A percentile compares a stretch with the other conserved stretches of the same genome.
These are phyloP conservation scores for Ustilago lituana DNA, from an alignment of 1,284 basidiomycete genomes.

Conservation along the genomic window DNA sequence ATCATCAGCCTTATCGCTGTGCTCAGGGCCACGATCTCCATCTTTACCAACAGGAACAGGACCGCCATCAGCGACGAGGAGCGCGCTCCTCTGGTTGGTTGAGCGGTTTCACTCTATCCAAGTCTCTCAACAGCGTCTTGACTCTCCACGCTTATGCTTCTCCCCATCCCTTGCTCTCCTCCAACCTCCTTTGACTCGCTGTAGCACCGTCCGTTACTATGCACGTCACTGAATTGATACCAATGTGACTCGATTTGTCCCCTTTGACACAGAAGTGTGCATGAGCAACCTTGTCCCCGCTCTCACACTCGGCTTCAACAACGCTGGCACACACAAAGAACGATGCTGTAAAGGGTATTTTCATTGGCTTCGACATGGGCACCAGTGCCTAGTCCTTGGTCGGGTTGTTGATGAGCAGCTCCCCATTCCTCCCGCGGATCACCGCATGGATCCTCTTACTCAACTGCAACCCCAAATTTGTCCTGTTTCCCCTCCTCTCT, in stretches of 20 bases:
- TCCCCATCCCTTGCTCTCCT: background rate
- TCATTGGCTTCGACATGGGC: too few relatives aligned
- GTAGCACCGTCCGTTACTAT: too few relatives aligned
- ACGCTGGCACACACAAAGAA: too few relatives aligned
- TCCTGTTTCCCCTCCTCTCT: slow-evolving; percentile 18
- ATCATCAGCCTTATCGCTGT: slow-evolving; percentile 86
- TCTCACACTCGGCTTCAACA: too few relatives aligned
- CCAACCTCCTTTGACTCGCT: too few relatives aligned
- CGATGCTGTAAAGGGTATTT: too few relatives aligned
- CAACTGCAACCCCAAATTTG: slow-evolving; percentile 27
- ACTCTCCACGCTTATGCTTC: background rate
- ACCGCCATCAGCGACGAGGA: slow-evolving; percentile 77
- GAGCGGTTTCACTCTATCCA: background rate
- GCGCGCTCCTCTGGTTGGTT: slow-evolving; percentile 76
- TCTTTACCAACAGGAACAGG: slow-evolving; percentile 70
- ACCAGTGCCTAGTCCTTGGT: slow-evolving; percentile 32
- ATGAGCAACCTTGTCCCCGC: too few relatives aligned
- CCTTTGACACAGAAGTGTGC: too few relatives aligned
- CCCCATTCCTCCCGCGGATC: slow-evolving; percentile 17
- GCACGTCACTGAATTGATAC: too few relatives aligned
- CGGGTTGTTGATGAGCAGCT: slow-evolving; percentile 37
- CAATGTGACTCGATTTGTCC: too few relatives aligned
- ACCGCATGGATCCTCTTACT: slow-evolving; percentile 42
- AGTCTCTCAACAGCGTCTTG: background rate
- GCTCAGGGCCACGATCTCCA: slow-evolving; percentile 76